Evolutionary conservation across 169 alveolate genomes (phyloP), one percentile per base, ranked within the genome.

Genomic region (Plasmodium gonderi): DNA sequence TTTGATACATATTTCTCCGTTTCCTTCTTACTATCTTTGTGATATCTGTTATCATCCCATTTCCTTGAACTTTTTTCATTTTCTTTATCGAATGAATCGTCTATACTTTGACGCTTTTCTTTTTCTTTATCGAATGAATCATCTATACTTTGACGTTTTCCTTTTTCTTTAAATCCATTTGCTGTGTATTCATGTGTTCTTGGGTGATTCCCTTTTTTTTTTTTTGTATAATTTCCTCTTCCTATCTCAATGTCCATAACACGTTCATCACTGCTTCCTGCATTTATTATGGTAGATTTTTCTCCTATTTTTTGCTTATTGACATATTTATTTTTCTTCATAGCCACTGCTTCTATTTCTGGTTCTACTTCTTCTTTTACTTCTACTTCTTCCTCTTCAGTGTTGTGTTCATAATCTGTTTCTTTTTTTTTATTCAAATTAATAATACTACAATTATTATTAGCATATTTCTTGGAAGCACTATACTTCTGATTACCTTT

Each of bases 1-100:
- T 60, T 60, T 60, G 72, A n/a, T 36, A 60, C 31, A 60, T 60
- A 60, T 60, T 60, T 60, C 36, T 60, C 72, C 72, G 40, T 20
- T 36, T 75, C 81, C 33, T 40, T 40, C 44, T 40, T 38, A 26
- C 45, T 36, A 11, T 75, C 51, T 42, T 75, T 40, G 51, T 75
- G 29, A n/a, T 75, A 75, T 31, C 64, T 75, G 29, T 40, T 42
- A 75, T 75, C 81, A 75, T 75, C 38, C 38, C 51, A 75, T 31
- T 7, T 75, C 8, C 38, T 38, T 36, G 29, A 38, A 49, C 14
- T 36, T 38, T 75, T 40, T 38, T 38, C 81, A 75, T 38, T 38
- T 40, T 75, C 81, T 17, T 75, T 40, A 17, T 40, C 9, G n/a
- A 75, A 75, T 42, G 33, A 20, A 9, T 75, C 81, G 14, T 20